Percentiles rank a stretch among this genome's conserved stretches.
Conservation (phyloP, 208 protist species). For the Spongospora subterranea region DNA sequence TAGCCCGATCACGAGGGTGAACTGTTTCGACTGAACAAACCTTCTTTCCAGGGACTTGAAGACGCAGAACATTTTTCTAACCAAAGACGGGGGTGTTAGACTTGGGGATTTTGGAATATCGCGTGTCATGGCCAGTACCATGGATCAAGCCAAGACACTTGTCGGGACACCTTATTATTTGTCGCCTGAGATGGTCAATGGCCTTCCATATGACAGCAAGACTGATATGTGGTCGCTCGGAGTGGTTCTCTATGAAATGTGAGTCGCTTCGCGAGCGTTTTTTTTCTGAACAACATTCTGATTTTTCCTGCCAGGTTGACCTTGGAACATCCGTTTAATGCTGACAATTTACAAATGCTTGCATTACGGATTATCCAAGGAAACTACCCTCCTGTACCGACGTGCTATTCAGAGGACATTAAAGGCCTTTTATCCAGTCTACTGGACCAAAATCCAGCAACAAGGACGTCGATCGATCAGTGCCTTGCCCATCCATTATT, state of each 20-base stretch:
- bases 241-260: slow-evolving; percentile 70
- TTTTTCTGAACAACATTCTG: neutral
- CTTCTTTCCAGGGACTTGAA: slow-evolving; percentile 80
- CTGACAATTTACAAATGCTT: slow-evolving; percentile 51
- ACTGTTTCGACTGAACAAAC: neutral
- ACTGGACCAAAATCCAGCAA: slow-evolving; percentile 27
- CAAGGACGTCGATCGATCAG: slow-evolving; percentile 23
- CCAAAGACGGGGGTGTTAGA: slow-evolving; percentile 69
- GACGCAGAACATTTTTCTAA: slow-evolving; percentile 82
- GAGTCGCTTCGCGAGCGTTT: neutral
- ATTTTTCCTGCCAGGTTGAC: slow-evolving; percentile 26
- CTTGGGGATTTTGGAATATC: slow-evolving; percentile 82
- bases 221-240: slow-evolving; percentile 72
- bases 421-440: slow-evolving; percentile 37
- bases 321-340: slow-evolving; percentile 48
- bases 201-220: slow-evolving; percentile 67
- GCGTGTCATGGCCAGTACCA: slow-evolving; percentile 70
- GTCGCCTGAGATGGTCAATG: slow-evolving; percentile 71
- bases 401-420: slow-evolving; percentile 52
- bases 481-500: slow-evolving; percentile 16
- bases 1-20: neutral
- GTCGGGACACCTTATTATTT: slow-evolving; percentile 73
- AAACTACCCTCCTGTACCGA: slow-evolving; percentile 60
- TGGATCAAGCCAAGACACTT: slow-evolving; percentile 70
- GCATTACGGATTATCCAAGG: slow-evolving; percentile 55